phyloP scores from a whole-genome alignment of 495 filamentous ascomycete genomes.

The Cercophora newfieldiana region DNA sequence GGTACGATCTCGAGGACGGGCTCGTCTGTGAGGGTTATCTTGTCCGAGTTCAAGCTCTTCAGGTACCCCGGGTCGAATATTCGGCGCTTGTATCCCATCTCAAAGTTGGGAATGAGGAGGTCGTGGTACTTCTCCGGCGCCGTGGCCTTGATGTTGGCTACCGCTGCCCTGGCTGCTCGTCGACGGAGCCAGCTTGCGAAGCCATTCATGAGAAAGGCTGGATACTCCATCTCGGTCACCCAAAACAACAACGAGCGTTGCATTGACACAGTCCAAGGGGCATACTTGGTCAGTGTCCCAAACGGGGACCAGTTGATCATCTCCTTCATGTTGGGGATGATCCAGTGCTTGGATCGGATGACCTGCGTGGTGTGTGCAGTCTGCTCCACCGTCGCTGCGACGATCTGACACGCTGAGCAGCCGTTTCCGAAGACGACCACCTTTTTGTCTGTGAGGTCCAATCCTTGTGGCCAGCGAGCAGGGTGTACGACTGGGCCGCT shows the following conservation, averaged over 20 bases:
- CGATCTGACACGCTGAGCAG: conserved; percentile 45
- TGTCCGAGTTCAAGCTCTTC: conserved; percentile 24
- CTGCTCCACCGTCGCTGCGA: conserved; percentile 29
- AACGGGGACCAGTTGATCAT: conserved; percentile 19
- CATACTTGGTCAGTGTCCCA: conserved; percentile 22
- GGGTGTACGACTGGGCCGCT: conserved; percentile 56
- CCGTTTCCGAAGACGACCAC: conserved; percentile 61
- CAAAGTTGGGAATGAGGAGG: conserved; percentile 35
- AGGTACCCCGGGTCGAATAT: conserved; percentile 34
- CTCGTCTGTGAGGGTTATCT: conserved; percentile 33
- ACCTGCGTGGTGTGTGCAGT: conserved; percentile 30
- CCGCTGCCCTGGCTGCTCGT: conserved; percentile 19
- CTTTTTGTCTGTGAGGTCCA: conserved; percentile 50
- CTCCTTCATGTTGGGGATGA: conserved; percentile 32
- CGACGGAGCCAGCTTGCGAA: neutral
- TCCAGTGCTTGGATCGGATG: conserved; percentile 28
- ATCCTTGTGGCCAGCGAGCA: conserved; percentile 50
- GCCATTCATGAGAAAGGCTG: neutral
- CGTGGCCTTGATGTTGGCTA: conserved; percentile 30
- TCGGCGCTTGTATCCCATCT: conserved; percentile 37
- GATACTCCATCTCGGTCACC: conserved; percentile 18
- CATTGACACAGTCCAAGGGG: conserved; percentile 26
- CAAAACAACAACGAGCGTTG: conserved; percentile 13
- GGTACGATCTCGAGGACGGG: conserved; percentile 36
- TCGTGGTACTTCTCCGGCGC: conserved; percentile 37